Evolutionary conservation across 441 rosid genomes (phyloP), one percentile per base, ranked within the genome.

Genomic region (Geranium incanum): DNA sequence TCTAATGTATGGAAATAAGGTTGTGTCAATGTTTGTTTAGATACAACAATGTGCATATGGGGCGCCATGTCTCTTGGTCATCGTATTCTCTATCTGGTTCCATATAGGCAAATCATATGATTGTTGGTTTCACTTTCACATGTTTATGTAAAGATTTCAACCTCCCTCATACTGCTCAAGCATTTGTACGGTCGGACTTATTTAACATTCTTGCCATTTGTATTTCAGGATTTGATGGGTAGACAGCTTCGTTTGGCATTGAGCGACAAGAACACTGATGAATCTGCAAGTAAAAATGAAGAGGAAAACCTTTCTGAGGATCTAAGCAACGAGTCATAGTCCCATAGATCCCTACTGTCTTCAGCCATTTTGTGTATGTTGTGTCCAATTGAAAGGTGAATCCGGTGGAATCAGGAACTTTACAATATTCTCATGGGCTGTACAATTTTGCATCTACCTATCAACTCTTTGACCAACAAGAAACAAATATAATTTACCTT

Each of bases 221-320:
- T 52, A 5, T 52, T 52, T n/a, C 19, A 52, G 60, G 60, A 52
- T 13, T 52, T 52, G 0, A 52, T n/a, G 60, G 60, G 60, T n/a
- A 52, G 60, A 52, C 60, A 15, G 15, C 60, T 52, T 52, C 60
- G 60, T 52, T n/a, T 52, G 60, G 60, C 19, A n/a, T 52, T 15
- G 5, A 52, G 60, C 60, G 18, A 52, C 21, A 52, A 52, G 60
- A 52, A 52, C 15, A 15, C 15, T 52, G 60, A 52, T 52, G 5
- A 13, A 52, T 13, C 60, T 52, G 60, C 60, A 0, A 13, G 18
- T 15, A 15, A 52, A 52, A 52, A 52, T 52, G 60, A 52, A 52
- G 60, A 52, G 7, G 19, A 52, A 52, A 18, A 52, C 19, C 59
- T 2, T 15, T 52, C 60, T 52, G 60, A 3, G 16, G 60, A 4